Base-by-base conservation (phyloP, 129 eudicot genomes). In the Sambucus nigra region DNA sequence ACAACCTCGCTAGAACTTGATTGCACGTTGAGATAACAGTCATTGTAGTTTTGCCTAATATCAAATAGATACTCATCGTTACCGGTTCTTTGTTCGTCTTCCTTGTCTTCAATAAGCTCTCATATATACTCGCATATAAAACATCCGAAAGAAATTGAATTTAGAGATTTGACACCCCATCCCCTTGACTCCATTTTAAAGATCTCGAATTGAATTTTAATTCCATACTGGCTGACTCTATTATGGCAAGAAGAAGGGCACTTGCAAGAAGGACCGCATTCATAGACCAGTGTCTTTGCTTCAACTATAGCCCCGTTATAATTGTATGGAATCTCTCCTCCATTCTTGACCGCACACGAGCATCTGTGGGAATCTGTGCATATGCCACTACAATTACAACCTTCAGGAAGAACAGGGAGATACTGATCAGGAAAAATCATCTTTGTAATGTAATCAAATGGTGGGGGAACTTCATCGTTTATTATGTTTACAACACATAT, bases 71-170 rank as follows among this genome's bases (percentile, higher is more conserved):
- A 91, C 68, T 91, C 95, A 28, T 91, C 99, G 15, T 65, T 75
- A 9, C 86, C 79, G 0, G 73, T 72, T 64, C 82, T 79, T 27
- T 74, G 55, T 47, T 91, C 99, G n/a, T 95, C 99, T 72, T 91
- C 95, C 15, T 51, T 70, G 57, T 91, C 91, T 55, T 82, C 87
- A 8, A 91, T 82, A 68, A 91, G 89, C 80, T 91, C 99, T 16
- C 99, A 95, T 7, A 72, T 72, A 54, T 91, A 91, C 66, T 86
- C 95, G 9, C 99, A 91, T 57, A 86, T 82, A 50, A 91, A 91
- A 56, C 87, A 85, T 64, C 99, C 99, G 1, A 95, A 75, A 23
- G 95, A 59, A 17, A 91, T 76, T 0, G 94, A 79, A 54, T 72
- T 76, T 13, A 91, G 63, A 10, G 95, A 67, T 71, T 95, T 69